phyloP scores from a whole-genome alignment of 139 green algal species.

The Ulvella scutata region DNA sequence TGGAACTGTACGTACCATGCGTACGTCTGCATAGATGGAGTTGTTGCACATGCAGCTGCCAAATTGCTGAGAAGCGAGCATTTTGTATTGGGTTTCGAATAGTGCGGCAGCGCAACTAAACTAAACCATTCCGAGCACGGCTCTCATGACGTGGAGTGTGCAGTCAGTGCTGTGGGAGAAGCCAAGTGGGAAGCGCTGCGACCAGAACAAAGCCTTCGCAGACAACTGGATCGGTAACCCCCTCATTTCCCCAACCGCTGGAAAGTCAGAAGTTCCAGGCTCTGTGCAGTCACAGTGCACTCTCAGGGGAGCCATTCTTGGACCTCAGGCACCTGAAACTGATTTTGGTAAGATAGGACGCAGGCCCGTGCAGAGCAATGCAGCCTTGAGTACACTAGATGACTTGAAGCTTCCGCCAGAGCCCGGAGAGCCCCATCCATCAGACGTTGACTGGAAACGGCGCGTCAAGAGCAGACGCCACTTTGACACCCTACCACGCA shows the following conservation, averaged over 20 bases:
- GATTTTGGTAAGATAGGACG: background rate
- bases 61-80: no score
- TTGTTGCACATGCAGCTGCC: no score
- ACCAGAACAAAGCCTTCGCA: background rate
- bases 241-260: slow-evolving; percentile 17
- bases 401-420: background rate
- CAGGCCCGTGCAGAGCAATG: background rate
- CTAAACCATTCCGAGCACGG: no score
- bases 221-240: slow-evolving; percentile 24
- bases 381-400: background rate
- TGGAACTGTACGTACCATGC: no score
- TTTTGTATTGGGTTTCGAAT: no score
- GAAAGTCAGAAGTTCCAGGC: slow-evolving; percentile 8
- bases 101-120: no score
- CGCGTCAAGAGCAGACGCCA: background rate
- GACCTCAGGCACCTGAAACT: background rate
- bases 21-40: no score
- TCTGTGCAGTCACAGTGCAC: background rate
- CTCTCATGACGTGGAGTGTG: no score
- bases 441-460: background rate
- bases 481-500: background rate
- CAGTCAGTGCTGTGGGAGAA: background rate
- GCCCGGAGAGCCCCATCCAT: background rate
- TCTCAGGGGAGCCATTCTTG: background rate
- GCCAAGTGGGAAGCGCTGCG: background rate